Evolutionary conservation across 441 rosid species (phyloP).

Genomic region (Syzygium malaccense): DNA sequence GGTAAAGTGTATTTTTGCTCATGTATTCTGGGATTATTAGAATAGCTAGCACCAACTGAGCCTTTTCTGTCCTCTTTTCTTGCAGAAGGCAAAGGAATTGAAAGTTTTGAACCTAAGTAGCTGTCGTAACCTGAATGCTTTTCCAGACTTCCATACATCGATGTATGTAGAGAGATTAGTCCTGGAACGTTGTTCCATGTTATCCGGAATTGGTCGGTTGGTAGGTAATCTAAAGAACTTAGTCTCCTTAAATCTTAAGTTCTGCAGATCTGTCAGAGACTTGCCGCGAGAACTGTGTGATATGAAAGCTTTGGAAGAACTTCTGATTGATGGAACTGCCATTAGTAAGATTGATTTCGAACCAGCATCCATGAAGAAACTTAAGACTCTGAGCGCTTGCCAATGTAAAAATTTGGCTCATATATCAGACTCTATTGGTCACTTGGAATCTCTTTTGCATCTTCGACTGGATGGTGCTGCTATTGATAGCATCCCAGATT

Average conservation of each 20-base stretch:
- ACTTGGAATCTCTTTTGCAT: background rate
- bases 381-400: background rate
- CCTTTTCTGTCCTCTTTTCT: no score
- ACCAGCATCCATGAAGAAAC: background rate
- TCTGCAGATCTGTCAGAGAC: rapidly evolving
- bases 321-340: background rate
- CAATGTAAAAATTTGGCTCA: rapidly evolving
- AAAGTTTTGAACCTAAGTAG: no score
- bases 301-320: background rate
- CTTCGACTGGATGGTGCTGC: rapidly evolving
- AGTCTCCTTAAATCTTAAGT: background rate
- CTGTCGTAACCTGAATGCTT: no score
- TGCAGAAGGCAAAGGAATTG: no score
- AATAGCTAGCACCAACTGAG: no score
- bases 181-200: no score
- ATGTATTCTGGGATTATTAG: no score
- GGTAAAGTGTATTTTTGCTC: no score
- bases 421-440: background rate
- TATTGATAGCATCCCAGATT: rapidly evolving
- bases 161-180: no score
- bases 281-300: rapidly evolving
- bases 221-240: background rate
- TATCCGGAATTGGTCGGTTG: no score
- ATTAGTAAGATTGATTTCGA: rapidly evolving
- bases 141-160: rapidly evolving